Evolutionary conservation across 2,329 filamentous ascomycete species (phyloP), one percentile per base, ranked within the genome.

Genomic region (Pestalotiopsis sp.): DNA sequence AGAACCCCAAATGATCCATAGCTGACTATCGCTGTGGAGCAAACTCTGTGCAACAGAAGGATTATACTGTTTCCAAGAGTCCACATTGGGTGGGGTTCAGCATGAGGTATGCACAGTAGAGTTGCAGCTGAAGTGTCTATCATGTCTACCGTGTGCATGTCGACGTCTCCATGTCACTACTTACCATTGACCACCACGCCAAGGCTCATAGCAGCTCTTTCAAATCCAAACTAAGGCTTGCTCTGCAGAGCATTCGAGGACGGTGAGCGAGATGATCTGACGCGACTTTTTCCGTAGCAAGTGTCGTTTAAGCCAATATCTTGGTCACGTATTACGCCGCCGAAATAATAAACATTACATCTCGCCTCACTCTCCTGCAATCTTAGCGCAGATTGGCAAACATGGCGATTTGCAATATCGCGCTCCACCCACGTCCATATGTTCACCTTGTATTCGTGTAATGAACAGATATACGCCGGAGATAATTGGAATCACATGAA

Each of bases 61-160:
- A 59, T 59, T 59, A 59, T 59, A 59, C 57, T 59, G 27, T 59
- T 59, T 36, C 57, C 57, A 59, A 36, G 57, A 59, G 57, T 59
- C 57, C 57, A 59, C 57, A 59, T 12, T 14, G 20, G 17, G 57
- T 59, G 57, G 57, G 45, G 57, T 59, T 23, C 9, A 59, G 23
- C 23, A 59, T 23, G 27, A 59, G 14, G 25, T 36, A 59, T 20
- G 23, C 20, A 59, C 11, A 23, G 23, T 27, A 59, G 23, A 27
- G 27, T 59, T 36, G 23, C 57, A 27, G 20, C 57, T 36, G 27
- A 36, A 13, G 57, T 13, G 11, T 59, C 23, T 59, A 23, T 56
- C 20, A 56, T 20, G 20, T 17, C 20, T 56, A 56, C 49, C 14
- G 49, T 20, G 20, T 17, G 49, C 14, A 20, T n/a, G 14, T 17